Base-by-base conservation (phyloP, 163 green algal genomes). In the Scenedesmus sp. region DNA sequence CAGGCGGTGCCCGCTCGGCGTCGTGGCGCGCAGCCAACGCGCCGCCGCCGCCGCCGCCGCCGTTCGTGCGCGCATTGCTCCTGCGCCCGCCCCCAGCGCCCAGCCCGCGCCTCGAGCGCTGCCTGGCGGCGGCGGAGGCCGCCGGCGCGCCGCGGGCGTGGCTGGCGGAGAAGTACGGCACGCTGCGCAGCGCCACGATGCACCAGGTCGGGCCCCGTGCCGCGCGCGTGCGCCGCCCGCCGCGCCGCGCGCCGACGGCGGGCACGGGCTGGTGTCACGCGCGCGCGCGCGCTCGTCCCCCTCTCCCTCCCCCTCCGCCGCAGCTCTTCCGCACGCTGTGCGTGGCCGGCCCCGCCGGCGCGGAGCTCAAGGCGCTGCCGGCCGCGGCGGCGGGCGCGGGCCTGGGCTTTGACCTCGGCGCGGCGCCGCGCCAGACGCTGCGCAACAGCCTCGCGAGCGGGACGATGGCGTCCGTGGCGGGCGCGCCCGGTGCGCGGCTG, bases 241-340 rank as follows among this genome's bases (percentile, higher is more conserved):
- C 39, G 39, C 39, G 39, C 10, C 39, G 39, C 39, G 39, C 39
- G 7, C 7, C 39, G 10, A 15, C 7, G 7, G 7, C 39, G 7
- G 39, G 6, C 7, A 47, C 6, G 10, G 7, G 10, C 39, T 47
- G 39, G 7, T 47, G 39, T 10, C 39, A 47, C 7, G 7, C 10
- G 39, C 39, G 7, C 6, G 7, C 39, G 7, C 39, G 39, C 39
- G 10, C 39, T 47, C 7, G 7, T 47, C 7, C 7, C 39, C 7
- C 39, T 47, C 7, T 6, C 39, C 6, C 6, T 47, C 7, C 39
- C 7, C 39, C 39, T 47, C 39, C 7, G 6, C 39, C 7, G 22
- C 69, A 77, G 42, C 14, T 67, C 11, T 77, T 67, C 69, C 57
- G 69, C 24, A 53, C 48, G 36, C 50, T 77, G 69, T 77, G 69